Evolutionary conservation across 257 asterid species (phyloP).

Genomic region (Haberlea rhodopensis): DNA sequence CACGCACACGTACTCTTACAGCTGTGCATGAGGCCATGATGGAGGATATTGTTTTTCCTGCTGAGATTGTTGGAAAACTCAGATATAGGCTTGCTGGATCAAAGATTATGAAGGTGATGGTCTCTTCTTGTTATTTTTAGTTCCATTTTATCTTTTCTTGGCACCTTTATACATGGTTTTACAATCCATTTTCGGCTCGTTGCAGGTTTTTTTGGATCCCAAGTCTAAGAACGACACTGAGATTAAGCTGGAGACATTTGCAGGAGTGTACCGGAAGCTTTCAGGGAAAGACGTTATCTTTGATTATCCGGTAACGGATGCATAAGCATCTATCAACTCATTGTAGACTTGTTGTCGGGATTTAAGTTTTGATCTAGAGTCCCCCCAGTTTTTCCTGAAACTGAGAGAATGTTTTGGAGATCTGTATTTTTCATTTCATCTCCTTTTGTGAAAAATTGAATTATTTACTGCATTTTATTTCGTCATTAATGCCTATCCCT

Average conservation of each 20-base stretch:
- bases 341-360: not conserved
- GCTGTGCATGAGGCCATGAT: slow-evolving; percentile 84
- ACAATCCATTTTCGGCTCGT: not conserved
- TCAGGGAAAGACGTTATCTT: slow-evolving; percentile 50
- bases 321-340: not conserved
- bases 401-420: not conserved
- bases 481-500: not conserved
- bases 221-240: slow-evolving; percentile 31
- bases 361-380: not conserved
- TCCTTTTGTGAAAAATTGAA: not conserved
- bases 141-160: not conserved
- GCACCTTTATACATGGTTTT: not conserved
- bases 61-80: slow-evolving; percentile 78
- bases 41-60: slow-evolving; percentile 82
- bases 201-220: slow-evolving; percentile 28
- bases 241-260: slow-evolving; percentile 41
- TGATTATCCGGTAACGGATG: slow-evolving; percentile 35
- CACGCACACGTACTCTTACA: slow-evolving; percentile 82
- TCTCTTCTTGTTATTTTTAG: not conserved
- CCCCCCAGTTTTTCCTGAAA: not conserved
- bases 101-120: slow-evolving; percentile 70
- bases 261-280: slow-evolving; percentile 48
- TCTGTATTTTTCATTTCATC: too few relatives aligned
- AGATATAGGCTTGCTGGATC: slow-evolving; percentile 77
- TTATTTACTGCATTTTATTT: not conserved